These are phyloP conservation scores for Didymella pomorum DNA, from an alignment of 2,329 filamentous ascomycete genomes.

Conservation along the genomic window DNA sequence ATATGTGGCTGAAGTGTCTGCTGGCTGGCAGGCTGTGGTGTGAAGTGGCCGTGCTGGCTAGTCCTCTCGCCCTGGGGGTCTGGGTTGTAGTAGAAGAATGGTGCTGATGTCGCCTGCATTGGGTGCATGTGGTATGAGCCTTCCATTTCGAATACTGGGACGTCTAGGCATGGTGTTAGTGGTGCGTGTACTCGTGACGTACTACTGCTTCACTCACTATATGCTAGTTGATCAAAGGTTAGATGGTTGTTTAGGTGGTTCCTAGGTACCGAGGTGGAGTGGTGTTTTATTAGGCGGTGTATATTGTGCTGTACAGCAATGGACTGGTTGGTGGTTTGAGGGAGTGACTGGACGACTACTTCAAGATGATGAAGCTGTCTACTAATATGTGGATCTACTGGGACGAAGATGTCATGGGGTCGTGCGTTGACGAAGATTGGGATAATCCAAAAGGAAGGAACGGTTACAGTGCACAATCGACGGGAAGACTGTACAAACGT, in stretches of 20 bases:
- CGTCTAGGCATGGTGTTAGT: slow-evolving; percentile 27
- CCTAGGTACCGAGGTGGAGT: slow-evolving; percentile 23
- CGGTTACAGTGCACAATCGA: slow-evolving; percentile 47
- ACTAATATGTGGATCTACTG: slow-evolving; percentile 48
- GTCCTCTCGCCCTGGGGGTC: slow-evolving; percentile 72
- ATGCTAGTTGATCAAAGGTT: slow-evolving; percentile 19
- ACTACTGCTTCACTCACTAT: slow-evolving; percentile 26
- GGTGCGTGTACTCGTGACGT: background rate
- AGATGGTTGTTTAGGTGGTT: slow-evolving; percentile 22
- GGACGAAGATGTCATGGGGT: slow-evolving; percentile 43
- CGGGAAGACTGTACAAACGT: slow-evolving; percentile 43
- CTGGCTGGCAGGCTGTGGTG: slow-evolving; percentile 59
- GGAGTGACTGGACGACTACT: slow-evolving; percentile 53
- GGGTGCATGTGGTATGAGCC: slow-evolving; percentile 63
- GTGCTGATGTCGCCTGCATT: slow-evolving; percentile 69
- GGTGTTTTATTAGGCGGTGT: slow-evolving; percentile 39
- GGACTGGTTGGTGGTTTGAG: slow-evolving; percentile 35
- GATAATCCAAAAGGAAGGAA: slow-evolving; percentile 50
- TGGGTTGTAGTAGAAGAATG: slow-evolving; percentile 88
- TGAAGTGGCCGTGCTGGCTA: slow-evolving; percentile 79
- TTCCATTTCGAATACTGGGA: slow-evolving; percentile 65
- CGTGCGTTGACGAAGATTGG: slow-evolving; percentile 37
- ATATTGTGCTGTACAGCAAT: slow-evolving; percentile 33
- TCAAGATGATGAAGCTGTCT: slow-evolving; percentile 52
- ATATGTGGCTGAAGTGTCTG: slow-evolving; percentile 54